Evolutionary conservation across 768 basidiomycete genomes (phyloP).

Genomic region (Trametes cubensis): DNA sequence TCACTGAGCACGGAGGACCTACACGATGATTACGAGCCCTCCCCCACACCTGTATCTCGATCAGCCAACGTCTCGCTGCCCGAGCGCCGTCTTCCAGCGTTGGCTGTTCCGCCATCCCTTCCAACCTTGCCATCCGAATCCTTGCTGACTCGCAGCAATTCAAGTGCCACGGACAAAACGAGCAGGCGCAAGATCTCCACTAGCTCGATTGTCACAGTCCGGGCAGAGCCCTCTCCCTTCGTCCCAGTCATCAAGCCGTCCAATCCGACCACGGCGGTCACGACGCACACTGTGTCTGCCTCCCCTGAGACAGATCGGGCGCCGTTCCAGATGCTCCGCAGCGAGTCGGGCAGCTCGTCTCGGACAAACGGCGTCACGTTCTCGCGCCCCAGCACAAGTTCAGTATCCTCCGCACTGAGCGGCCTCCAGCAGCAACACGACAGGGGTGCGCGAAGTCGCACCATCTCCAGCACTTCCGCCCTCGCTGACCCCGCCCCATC

Average conservation of each 20-base stretch:
- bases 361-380: conserved; percentile 59
- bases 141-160: conserved; percentile 23
- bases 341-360: conserved; percentile 48
- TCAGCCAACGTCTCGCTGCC: conserved; percentile 31
- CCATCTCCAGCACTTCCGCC: conserved; percentile 37
- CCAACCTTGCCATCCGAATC: conserved; percentile 64
- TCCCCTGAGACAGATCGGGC: conserved; percentile 27
- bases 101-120: conserved; percentile 61
- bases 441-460: conserved; percentile 40
- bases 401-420: conserved; percentile 50
- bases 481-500: conserved; percentile 28
- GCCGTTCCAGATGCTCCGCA: conserved; percentile 41
- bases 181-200: conserved; percentile 48
- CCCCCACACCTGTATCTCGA: conserved; percentile 48
- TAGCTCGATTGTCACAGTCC: conserved; percentile 48
- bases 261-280: conserved; percentile 67
- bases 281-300: conserved; percentile 63
- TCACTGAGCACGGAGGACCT: conserved; percentile 30
- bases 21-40: conserved; percentile 45
- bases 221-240: conserved; percentile 42
- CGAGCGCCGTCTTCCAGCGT: conserved; percentile 52
- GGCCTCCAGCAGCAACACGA: conserved; percentile 58
- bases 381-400: conserved; percentile 60
- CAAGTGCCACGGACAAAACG: conserved; percentile 29
- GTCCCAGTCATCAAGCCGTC: conserved; percentile 56